These are phyloP conservation scores for Meira miltonrushii DNA, from an alignment of 1,284 basidiomycete species.

Conservation along the genomic window DNA sequence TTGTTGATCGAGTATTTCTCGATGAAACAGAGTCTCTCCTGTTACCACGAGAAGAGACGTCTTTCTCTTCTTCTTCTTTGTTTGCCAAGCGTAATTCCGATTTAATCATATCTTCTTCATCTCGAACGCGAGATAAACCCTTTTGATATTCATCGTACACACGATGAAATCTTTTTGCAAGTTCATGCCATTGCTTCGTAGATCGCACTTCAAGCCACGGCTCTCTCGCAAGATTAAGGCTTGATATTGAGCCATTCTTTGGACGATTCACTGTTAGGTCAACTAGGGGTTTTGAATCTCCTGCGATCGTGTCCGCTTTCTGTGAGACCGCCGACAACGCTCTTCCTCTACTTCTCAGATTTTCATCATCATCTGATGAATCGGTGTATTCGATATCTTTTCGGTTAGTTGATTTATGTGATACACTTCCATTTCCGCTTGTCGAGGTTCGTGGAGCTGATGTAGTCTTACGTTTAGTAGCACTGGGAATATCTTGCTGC, in stretches of 20 bases:
- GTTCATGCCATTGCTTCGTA: not conserved
- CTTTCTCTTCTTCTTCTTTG: not conserved
- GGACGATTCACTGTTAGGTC: no score
- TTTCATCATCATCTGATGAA: constrained; percentile 3
- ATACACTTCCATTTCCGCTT: not conserved
- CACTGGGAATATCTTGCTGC: not conserved
- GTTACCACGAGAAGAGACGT: no score
- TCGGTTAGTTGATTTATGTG: not conserved
- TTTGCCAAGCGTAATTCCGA: not conserved
- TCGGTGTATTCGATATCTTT: constrained; percentile 8
- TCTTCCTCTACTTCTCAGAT: not conserved
- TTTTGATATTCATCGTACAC: constrained; percentile 5
- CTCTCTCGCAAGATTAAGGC: not conserved
- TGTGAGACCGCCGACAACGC: no score
- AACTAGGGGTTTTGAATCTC: no score
- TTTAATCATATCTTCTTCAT: constrained; percentile 2
- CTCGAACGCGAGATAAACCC: not conserved
- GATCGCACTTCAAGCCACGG: constrained; percentile 4
- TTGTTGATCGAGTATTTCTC: no score
- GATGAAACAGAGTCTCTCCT: no score
- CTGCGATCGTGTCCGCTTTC: no score
- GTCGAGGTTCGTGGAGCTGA: not conserved
- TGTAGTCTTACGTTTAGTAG: not conserved
- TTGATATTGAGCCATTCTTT: no score
- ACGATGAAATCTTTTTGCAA: not conserved